Base-by-base conservation (phyloP, 192 early-diverging fungal genomes). In the Coemansia umbellata region DNA sequence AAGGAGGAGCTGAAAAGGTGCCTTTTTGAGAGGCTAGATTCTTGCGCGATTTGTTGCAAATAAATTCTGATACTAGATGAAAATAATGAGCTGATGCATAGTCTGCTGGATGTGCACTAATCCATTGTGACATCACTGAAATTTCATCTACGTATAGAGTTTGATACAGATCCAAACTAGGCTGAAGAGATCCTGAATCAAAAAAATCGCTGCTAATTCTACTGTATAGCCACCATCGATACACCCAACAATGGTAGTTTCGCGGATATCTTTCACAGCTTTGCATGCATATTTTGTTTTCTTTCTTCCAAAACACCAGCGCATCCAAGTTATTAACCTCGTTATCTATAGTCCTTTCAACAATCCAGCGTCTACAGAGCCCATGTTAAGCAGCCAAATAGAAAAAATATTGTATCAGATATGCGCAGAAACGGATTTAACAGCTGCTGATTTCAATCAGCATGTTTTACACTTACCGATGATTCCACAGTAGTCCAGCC, bases 171-270 rank as follows among this genome's bases (percentile, higher is more conserved):
- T 28, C n/a, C n/a, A n/a, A n/a, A n/a, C n/a, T n/a, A n/a, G n/a
- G n/a, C n/a, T n/a, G n/a, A n/a, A n/a, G n/a, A n/a, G n/a, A n/a
- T n/a, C n/a, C n/a, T n/a, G n/a, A n/a, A n/a, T n/a, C 8, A 10
- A 26, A 14, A 8, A 45, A 6, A 45, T 8, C 24, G 26, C 21
- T 27, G 11, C 1, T 5, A n/a, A 45, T 45, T 0, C 2, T 15
- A 24, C 26, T 22, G 24, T 26, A 45, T 6, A 45, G 23, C 71
- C 71, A 74, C 71, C 71, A 74, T 15, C 71, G 53, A 37, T 66
- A 74, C 6, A 67, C 71, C 71, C 71, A 74, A 60, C 71, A 74
- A 30, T 74, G 64, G 47, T 74, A 74, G 55, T 74, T 74, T 17
- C 71, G 71, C 10, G 64, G 64, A 30, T 74, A 67, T 21, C 44